Conservation (phyloP, 257 asterid genomes). For the Salvia splendens region DNA sequence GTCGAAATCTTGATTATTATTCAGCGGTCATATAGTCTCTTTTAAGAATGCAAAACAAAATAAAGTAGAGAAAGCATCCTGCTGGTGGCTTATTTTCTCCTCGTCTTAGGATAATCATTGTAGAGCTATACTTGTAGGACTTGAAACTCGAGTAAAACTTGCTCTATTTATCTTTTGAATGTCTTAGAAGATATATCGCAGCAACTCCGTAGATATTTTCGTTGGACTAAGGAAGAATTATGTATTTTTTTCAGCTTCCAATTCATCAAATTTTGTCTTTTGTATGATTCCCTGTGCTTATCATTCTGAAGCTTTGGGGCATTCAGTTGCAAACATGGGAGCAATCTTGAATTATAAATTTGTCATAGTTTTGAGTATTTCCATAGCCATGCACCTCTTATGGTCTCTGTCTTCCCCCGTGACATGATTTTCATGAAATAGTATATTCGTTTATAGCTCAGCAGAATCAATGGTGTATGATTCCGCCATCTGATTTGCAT, state of each 20-base stretch:
- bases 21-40: background rate
- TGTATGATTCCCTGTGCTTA: background rate
- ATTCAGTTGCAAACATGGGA: background rate
- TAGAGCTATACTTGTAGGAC: conserved; percentile 1
- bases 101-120: background rate
- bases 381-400: background rate
- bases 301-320: background rate
- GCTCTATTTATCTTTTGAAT: background rate
- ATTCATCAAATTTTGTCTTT: background rate
- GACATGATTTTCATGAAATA: background rate
- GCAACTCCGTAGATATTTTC: background rate
- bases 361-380: background rate
- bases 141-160: background rate
- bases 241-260: background rate
- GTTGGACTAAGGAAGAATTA: background rate
- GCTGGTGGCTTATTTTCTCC: background rate
- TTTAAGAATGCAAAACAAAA: background rate
- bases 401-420: background rate
- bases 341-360: background rate
- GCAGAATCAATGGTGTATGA: background rate
- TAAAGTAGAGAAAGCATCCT: background rate
- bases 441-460: background rate
- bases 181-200: background rate
- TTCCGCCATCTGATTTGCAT: background rate
- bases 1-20: background rate